phyloP scores from a whole-genome alignment of 331 rosid species.

The Prunus yedoensis region DNA sequence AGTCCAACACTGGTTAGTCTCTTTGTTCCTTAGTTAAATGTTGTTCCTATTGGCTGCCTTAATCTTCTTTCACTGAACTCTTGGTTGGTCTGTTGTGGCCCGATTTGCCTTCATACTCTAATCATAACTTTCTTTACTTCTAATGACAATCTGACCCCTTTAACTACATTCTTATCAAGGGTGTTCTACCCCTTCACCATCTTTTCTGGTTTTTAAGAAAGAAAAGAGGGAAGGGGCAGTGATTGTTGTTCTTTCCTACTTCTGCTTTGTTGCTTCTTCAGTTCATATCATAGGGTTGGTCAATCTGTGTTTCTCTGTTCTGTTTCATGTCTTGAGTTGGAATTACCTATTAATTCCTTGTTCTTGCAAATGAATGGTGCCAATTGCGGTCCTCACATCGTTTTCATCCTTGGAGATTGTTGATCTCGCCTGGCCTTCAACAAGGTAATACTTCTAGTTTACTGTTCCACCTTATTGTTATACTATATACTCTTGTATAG shows the following conservation, averaged over 20 bases:
- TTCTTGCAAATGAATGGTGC: constrained; percentile 23
- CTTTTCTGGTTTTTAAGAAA: constrained; percentile 74
- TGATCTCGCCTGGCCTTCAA: constrained; percentile 38
- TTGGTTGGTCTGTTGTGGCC: constrained; percentile 1
- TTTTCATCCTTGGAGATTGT: constrained; percentile 35
- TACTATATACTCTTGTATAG: not conserved
- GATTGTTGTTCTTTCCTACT: constrained; percentile 31
- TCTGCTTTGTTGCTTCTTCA: constrained; percentile 38
- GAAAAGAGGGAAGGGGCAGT: constrained; percentile 57
- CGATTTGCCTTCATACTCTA: constrained; percentile 13
- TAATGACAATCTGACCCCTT: constrained; percentile 28
- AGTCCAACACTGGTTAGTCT: constrained; percentile 14
- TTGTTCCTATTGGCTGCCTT: not conserved
- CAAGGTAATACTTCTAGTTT: constrained; percentile 41
- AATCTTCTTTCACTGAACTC: constrained; percentile 7
- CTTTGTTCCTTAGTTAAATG: constrained; percentile 10
- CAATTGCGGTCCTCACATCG: constrained; percentile 18
- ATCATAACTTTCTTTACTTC: constrained; percentile 25
- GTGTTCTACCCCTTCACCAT: constrained; percentile 39
- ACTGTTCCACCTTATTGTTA: not conserved
- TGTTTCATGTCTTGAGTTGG: constrained; percentile 1
- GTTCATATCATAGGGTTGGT: constrained; percentile 26
- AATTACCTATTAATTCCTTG: constrained; percentile 5
- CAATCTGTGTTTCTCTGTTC: constrained; percentile 24
- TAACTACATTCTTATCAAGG: constrained; percentile 34